Evolutionary conservation across 345 rosid species (phyloP), one percentile per base, ranked within the genome.

Genomic region (Dimocarpus longan): DNA sequence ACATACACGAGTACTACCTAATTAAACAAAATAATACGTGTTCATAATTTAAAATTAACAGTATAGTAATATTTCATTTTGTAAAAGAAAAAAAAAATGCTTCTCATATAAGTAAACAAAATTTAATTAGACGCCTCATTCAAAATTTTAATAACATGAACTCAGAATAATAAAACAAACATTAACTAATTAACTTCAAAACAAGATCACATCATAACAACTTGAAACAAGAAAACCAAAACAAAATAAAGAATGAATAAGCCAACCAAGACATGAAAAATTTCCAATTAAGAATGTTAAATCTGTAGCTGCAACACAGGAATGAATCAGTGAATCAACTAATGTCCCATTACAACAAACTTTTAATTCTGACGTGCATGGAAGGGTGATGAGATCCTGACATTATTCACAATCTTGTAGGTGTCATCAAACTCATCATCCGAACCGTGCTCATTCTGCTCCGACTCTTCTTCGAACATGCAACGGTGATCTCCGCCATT

Each of bases 351-450:
- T 19, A 54, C 50, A 4, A 19, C 44, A 56, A 39, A 19, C n/a
- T n/a, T 57, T 22, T 5, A 1, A 0, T 16, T 71, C 19, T 32
- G 5, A 28, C 22, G n/a, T 1, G 10, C 44, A 13, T 66, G 18
- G 44, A 66, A 4, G 40, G 82, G 82, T 0, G 66, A 32, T 32
- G 64, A 26, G 21, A 80, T 64, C 71, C n/a, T 65, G 0, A 80
- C 52, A 6, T 78, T 78, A 60, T 76, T 62, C 9, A 79, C 82
- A 26, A 78, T 71, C 76, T 82, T 86, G 73, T 78, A 84, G 3
- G 85, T 80, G 65, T 84, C 87, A 74, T 84, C 89, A 50, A 82
- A 65, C 10, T 82, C 80, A 3, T 84, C 81, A 32, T 84, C 85
- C 0, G 37, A 78, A 0, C n/a, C 84, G 8, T 16, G 7, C n/a